phyloP scores from a whole-genome alignment of 345 rosid species.

The Salix brachista region DNA sequence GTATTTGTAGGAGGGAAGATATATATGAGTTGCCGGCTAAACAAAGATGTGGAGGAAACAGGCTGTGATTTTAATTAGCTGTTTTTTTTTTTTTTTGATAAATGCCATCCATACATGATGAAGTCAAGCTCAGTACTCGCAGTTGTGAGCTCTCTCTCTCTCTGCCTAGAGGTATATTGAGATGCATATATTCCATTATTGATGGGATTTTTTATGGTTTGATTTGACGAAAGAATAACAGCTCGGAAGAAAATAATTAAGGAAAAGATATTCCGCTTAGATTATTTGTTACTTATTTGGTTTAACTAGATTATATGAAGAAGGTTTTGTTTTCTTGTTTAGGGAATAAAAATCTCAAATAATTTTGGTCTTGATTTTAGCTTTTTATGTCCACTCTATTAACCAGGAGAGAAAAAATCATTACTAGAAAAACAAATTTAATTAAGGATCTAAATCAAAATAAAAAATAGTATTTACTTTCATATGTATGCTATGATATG shows the following conservation, averaged over 20 bases:
- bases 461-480: too few species aligned
- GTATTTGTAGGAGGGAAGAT: background rate
- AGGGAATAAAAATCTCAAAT: too few species aligned
- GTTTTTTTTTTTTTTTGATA: conserved; percentile 6
- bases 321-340: too few species aligned
- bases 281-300: background rate
- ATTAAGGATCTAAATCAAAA: too few species aligned
- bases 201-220: background rate
- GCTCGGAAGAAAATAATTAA: background rate
- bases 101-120: background rate
- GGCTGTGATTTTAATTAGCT: conserved; percentile 63
- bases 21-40: background rate
- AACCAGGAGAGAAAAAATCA: too few species aligned
- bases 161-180: background rate
- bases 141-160: background rate
- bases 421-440: too few species aligned
- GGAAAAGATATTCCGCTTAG: background rate
- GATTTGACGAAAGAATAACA: background rate
- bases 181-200: background rate
- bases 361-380: too few species aligned
- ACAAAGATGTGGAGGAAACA: conserved; percentile 28
- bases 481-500: too few species aligned
- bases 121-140: background rate
- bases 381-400: too few species aligned
- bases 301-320: too few species aligned